A percentile compares a stretch with the other conserved stretches of the same genome.
These are phyloP conservation scores for Bretschneidera sinensis DNA, from an alignment of 345 rosid species.

Conservation along the genomic window DNA sequence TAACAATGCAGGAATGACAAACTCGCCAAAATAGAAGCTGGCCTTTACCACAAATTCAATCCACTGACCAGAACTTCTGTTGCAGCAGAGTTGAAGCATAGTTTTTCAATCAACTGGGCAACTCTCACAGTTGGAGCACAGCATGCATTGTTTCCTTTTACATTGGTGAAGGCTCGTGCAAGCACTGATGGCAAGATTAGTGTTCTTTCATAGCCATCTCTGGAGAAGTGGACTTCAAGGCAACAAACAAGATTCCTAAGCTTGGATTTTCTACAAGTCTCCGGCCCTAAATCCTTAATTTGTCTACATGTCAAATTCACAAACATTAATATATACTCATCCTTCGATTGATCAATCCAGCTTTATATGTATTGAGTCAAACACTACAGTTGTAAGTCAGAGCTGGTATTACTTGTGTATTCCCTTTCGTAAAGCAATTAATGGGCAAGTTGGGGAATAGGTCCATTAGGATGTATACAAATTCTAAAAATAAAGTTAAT, in stretches of 20 bases:
- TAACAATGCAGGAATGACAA: slow-evolving; percentile 44
- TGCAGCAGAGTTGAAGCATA: slow-evolving; percentile 49
- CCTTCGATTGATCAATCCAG: too few relatives aligned
- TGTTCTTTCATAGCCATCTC: slow-evolving; percentile 28
- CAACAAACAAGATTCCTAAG: slow-evolving; percentile 27
- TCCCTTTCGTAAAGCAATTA: too few relatives aligned
- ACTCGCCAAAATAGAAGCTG: slow-evolving; percentile 28
- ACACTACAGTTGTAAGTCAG: too few relatives aligned
- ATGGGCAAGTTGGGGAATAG: too few relatives aligned
- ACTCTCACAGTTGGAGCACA: slow-evolving; percentile 37
- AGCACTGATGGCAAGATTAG: slow-evolving; percentile 30
- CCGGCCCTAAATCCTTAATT: slow-evolving; percentile 22
- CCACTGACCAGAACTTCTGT: slow-evolving; percentile 35
- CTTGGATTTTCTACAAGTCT: slow-evolving; percentile 40
- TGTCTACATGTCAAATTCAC: too few relatives aligned
- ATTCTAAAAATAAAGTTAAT: too few relatives aligned
- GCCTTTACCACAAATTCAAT: slow-evolving; percentile 30
- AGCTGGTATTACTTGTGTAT: too few relatives aligned
- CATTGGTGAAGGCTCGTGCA: slow-evolving; percentile 42
- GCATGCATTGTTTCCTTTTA: slow-evolving; percentile 31
- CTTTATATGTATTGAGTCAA: too few relatives aligned
- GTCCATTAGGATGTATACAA: too few relatives aligned
- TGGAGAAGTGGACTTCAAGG: slow-evolving; percentile 37
- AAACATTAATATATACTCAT: too few relatives aligned
- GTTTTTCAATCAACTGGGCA: slow-evolving; percentile 15